phyloP scores from a whole-genome alignment of 176 grass and related monocot species.

The Lolium perenne region DNA sequence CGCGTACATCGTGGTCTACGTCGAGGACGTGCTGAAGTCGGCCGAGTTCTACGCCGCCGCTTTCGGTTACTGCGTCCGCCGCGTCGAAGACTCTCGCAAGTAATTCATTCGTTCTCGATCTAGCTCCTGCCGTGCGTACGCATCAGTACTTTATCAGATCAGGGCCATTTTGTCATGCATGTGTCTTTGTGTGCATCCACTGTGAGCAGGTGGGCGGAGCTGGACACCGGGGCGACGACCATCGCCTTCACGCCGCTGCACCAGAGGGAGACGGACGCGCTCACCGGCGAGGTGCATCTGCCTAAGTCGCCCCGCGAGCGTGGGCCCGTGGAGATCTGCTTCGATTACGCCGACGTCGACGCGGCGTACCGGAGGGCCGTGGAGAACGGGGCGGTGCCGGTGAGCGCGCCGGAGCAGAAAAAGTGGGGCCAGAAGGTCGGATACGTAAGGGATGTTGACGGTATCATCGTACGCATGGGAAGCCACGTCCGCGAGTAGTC shows the following conservation, averaged over 20 bases:
- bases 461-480: constrained; percentile 63
- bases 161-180: background rate
- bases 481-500: constrained; percentile 55
- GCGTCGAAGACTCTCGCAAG: constrained; percentile 63
- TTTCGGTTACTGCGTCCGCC: constrained; percentile 80
- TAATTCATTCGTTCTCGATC: background rate
- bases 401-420: constrained; percentile 74
- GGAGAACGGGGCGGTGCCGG: constrained; percentile 57
- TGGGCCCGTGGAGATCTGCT: constrained; percentile 83
- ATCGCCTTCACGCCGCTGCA: constrained; percentile 84
- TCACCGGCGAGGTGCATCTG: constrained; percentile 61
- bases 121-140: background rate
- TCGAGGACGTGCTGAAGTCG: constrained; percentile 60
- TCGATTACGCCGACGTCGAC: constrained; percentile 82
- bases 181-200: background rate
- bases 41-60: constrained; percentile 68
- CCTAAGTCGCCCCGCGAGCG: constrained; percentile 44
- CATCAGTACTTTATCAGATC: too few relatives aligned
- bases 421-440: constrained; percentile 89
- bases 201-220: constrained; percentile 70
- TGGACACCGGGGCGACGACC: constrained; percentile 80
- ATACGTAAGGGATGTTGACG: constrained; percentile 80
- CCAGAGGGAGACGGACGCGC: constrained; percentile 74
- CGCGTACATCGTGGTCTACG: constrained; percentile 70
- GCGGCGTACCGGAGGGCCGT: constrained; percentile 65